Percentiles rank a stretch among this genome's conserved stretches.
These are phyloP conservation scores for Camptophora hylomeconis DNA, from an alignment of 2,329 filamentous ascomycete genomes.

Conservation along the genomic window DNA sequence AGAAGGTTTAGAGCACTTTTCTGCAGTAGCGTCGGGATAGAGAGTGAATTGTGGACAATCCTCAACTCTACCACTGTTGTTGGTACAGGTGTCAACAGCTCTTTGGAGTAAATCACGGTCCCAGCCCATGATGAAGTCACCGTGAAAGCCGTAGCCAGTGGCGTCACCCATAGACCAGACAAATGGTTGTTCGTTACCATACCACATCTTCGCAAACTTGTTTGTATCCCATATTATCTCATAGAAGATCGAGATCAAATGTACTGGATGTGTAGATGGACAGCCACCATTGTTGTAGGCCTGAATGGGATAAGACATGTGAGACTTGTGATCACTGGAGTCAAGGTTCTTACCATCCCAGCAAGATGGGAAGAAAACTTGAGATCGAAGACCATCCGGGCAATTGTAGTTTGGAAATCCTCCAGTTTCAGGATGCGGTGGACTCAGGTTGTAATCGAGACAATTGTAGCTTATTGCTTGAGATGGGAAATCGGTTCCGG, in stretches of 20 bases:
- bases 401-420: constrained; percentile 61
- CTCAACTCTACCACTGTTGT: constrained; percentile 47
- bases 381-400: constrained; percentile 35
- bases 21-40: constrained; percentile 38
- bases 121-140: constrained; percentile 62
- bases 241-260: constrained; percentile 46
- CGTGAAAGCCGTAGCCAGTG: constrained; percentile 41
- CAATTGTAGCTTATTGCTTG: constrained; percentile 43
- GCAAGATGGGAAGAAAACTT: constrained; percentile 27
- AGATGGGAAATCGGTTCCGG: constrained; percentile 41
- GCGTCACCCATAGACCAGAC: constrained; percentile 36
- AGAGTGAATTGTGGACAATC: constrained; percentile 46
- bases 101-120: constrained; percentile 50
- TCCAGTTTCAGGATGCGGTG: constrained; percentile 32
- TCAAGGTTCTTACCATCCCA: constrained; percentile 25
- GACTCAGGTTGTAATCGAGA: constrained; percentile 32
- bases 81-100: constrained; percentile 55
- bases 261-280: constrained; percentile 35
- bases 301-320: constrained; percentile 25
- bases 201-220: constrained; percentile 37
- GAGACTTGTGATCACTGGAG: constrained; percentile 22
- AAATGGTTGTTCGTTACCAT: constrained; percentile 24
- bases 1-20: constrained; percentile 38
- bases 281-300: constrained; percentile 24
- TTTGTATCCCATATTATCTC: constrained; percentile 45